These are phyloP conservation scores for Pyrenula massariospora DNA, from an alignment of 495 filamentous ascomycete species.

Conservation along the genomic window DNA sequence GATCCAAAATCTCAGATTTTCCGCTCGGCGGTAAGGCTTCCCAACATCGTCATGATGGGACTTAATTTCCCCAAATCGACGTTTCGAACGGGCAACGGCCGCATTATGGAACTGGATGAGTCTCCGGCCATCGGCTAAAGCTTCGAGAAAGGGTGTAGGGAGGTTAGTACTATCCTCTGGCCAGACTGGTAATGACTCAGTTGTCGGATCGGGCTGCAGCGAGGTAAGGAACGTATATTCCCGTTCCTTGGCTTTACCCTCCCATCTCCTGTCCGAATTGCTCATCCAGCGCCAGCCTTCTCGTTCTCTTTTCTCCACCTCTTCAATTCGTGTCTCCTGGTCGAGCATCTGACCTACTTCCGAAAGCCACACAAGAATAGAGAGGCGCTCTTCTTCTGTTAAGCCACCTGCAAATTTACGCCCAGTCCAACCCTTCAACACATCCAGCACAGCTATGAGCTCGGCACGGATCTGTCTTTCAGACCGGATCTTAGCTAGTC, in stretches of 20 bases:
- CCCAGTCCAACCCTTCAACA: conserved; percentile 79
- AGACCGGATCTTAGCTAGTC: conserved; percentile 71
- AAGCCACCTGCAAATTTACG: conserved; percentile 82
- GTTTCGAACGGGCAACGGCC: conserved; percentile 68
- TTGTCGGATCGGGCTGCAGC: conserved; percentile 31
- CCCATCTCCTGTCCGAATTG: conserved; percentile 57
- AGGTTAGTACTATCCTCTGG: conserved; percentile 37
- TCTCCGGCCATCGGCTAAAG: conserved; percentile 64
- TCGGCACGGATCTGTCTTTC: conserved; percentile 74
- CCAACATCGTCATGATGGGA: conserved; percentile 76
- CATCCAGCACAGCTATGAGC: conserved; percentile 73
- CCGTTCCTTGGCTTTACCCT: conserved; percentile 59
- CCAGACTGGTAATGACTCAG: conserved; percentile 56
- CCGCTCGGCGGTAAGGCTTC: conserved; percentile 87
- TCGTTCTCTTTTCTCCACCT: conserved; percentile 56
- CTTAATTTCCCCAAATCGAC: conserved; percentile 85
- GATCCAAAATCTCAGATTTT: conserved; percentile 90
- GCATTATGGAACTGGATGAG: conserved; percentile 84
- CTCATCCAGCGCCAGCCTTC: conserved; percentile 66
- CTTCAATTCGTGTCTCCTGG: conserved; percentile 64
- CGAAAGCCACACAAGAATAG: conserved; percentile 65
- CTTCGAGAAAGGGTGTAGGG: conserved; percentile 65
- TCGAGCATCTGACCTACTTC: conserved; percentile 62
- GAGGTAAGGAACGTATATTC: conserved; percentile 73
- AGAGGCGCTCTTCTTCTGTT: conserved; percentile 56